A percentile compares a stretch with the other conserved stretches of the same genome.
These are phyloP conservation scores for Pythium chondricola DNA, from an alignment of 352 stramenopile genomes.

Conservation along the genomic window DNA sequence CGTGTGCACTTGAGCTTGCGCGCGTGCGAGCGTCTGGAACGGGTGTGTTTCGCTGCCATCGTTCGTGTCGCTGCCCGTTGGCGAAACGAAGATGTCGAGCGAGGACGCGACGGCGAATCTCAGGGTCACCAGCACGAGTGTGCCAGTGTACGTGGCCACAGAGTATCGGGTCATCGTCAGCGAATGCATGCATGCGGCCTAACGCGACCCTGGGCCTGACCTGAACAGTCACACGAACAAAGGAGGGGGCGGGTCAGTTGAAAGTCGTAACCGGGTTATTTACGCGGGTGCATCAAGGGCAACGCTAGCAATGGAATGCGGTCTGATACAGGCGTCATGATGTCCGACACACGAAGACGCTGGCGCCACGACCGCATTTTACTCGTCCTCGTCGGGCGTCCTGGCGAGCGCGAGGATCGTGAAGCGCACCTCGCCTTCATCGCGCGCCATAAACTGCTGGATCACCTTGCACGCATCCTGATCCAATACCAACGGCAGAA, in stretches of 20 bases:
- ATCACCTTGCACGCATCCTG: constrained; percentile 89
- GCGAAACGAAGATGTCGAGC: constrained; percentile 47
- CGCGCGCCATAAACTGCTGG: constrained; percentile 91
- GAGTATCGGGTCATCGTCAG: too few species aligned
- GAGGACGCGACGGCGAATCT: constrained; percentile 4
- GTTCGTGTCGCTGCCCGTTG: constrained; percentile 34
- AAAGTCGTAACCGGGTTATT: too few species aligned
- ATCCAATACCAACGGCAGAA: neutral
- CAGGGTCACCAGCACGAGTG: neutral
- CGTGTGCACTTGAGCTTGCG: constrained; percentile 29
- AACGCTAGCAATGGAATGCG: too few species aligned
- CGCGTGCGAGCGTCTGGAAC: constrained; percentile 47
- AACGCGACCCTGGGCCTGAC: too few species aligned
- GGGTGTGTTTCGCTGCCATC: constrained; percentile 40
- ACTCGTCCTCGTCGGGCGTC: constrained; percentile 27
- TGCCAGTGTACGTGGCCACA: neutral
- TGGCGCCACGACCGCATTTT: too few species aligned
- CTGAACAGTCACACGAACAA: neutral
- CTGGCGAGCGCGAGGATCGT: constrained; percentile 92
- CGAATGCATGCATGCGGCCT: too few species aligned
- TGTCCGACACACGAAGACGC: too few species aligned
- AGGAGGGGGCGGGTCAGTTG: too few species aligned
- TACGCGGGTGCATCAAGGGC: too few species aligned
- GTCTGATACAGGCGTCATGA: too few species aligned
- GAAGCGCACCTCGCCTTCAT: constrained; percentile 93